phyloP scores from a whole-genome alignment of 345 rosid species.

The Euphorbia pulcherrima region DNA sequence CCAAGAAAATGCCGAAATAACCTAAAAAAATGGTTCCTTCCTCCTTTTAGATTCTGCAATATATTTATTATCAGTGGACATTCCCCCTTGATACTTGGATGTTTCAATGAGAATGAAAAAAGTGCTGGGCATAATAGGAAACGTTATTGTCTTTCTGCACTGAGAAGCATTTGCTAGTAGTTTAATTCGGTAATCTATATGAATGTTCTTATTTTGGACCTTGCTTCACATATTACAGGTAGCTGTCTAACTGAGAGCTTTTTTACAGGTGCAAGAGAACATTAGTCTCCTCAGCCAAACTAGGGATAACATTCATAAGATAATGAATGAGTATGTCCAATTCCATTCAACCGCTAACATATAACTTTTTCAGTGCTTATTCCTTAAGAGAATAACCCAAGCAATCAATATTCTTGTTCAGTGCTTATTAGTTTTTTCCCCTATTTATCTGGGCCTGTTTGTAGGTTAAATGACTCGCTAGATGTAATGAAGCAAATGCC shows the following conservation, averaged over 20 bases:
- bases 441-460: slow-evolving; percentile 5
- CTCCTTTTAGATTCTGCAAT: slow-evolving; percentile 5
- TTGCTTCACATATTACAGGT: slow-evolving; percentile 3
- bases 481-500: slow-evolving; percentile 81
- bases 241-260: slow-evolving; percentile 4
- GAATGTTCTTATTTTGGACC: background rate
- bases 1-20: background rate
- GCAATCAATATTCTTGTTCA: background rate
- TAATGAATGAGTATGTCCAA: slow-evolving; percentile 40
- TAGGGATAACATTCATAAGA: slow-evolving; percentile 32
- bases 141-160: background rate
- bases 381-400: background rate
- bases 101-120: too few species aligned
- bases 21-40: background rate
- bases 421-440: too few species aligned
- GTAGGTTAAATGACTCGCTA: slow-evolving; percentile 53
- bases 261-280: slow-evolving; percentile 44
- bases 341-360: background rate
- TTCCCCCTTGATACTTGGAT: background rate
- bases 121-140: too few species aligned
- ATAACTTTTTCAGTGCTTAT: background rate
- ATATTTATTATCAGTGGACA: background rate
- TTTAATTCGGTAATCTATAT: background rate
- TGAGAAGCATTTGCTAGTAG: background rate
- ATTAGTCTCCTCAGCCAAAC: slow-evolving; percentile 35